Evolutionary conservation across 2,329 filamentous ascomycete genomes (phyloP), one percentile per base, ranked within the genome.

Genomic region (Didymella sp.): DNA sequence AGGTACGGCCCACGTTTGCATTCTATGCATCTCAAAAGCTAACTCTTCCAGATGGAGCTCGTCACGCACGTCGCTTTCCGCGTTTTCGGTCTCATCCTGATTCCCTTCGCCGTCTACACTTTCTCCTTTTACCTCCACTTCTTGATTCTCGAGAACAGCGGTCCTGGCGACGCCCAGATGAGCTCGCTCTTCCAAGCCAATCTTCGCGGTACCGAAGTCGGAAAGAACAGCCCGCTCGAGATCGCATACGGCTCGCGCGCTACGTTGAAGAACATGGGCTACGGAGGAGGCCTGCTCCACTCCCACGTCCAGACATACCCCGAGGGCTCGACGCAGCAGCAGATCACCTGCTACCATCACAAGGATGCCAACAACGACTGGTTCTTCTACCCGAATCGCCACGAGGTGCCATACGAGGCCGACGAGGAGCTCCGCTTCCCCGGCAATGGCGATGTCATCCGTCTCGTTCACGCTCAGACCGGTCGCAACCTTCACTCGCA

Each of bases 291-390:
- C 75, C 87, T 99, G 31, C 87, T 98, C 42, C 94, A 98, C 79
- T 97, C 93, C 38, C 95, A 98, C 82, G 86, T 97, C 60, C 94
- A 98, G 79, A 97, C 92, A 8, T 98, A 92, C 75, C 94, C 94
- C 0, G 93, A 97, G 73, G 95, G 94, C 28, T 98, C 95, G 33
- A 81, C 81, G 49, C 95, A 99, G 79, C 96, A 99, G 78, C 95
- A 99, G 77, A 89, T 99, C 60, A 99, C 95, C 61, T 99, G 96
- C 83, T 99, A 99, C 79, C 95, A 99, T 79, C 95, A 99, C 84
- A 99, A 99, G 77, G 95, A 99, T 82, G 85, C 94, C 76, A 99
- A 99, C 85, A 99, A 99, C 76, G 95, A 99, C 77, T 99, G 95
- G 95, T 96, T 96, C 80, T 93, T 99, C 79, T 97, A 97, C 77